phyloP scores from a whole-genome alignment of 106 monocot species.

The Dendrobium huoshanense region DNA sequence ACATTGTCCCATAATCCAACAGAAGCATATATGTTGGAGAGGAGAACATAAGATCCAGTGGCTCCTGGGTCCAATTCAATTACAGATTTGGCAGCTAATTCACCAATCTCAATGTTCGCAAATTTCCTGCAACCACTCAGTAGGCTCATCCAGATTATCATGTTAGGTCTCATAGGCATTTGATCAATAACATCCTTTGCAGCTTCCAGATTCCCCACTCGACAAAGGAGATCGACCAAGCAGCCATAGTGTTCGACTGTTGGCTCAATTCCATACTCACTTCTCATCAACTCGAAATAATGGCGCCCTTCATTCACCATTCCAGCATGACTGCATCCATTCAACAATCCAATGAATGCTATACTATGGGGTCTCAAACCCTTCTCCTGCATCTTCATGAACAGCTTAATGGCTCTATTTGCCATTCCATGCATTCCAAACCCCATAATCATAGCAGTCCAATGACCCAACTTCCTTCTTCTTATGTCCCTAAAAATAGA shows the following conservation, averaged over 20 bases:
- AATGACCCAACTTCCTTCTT: constrained; percentile 22
- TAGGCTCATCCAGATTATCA: constrained; percentile 18
- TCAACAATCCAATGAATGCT: constrained; percentile 15
- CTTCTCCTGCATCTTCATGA: constrained; percentile 9
- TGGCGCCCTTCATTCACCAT: constrained; percentile 18
- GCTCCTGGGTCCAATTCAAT: constrained; percentile 11
- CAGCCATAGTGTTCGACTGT: constrained; percentile 17
- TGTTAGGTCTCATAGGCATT: constrained; percentile 20
- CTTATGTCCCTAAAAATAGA: constrained; percentile 5
- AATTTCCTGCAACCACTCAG: constrained; percentile 15
- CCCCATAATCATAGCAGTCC: constrained; percentile 23
- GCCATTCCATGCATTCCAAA: constrained; percentile 23
- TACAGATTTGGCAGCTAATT: constrained; percentile 12
- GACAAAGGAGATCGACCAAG: constrained; percentile 13
- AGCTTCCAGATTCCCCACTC: constrained; percentile 9
- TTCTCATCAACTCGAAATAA: constrained; percentile 16
- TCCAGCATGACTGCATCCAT: constrained; percentile 21
- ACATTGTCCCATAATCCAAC: constrained; percentile 17
- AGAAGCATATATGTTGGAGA: constrained; percentile 21
- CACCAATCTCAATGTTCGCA: constrained; percentile 12
- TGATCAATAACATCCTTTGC: constrained; percentile 7
- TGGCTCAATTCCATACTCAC: constrained; percentile 11
- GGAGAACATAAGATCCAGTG: constrained; percentile 11
- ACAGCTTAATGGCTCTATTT: constrained; percentile 5
- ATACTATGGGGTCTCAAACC: constrained; percentile 9